Conservation (phyloP, 352 stramenopile species). For the Globisporangium yorkense region DNA sequence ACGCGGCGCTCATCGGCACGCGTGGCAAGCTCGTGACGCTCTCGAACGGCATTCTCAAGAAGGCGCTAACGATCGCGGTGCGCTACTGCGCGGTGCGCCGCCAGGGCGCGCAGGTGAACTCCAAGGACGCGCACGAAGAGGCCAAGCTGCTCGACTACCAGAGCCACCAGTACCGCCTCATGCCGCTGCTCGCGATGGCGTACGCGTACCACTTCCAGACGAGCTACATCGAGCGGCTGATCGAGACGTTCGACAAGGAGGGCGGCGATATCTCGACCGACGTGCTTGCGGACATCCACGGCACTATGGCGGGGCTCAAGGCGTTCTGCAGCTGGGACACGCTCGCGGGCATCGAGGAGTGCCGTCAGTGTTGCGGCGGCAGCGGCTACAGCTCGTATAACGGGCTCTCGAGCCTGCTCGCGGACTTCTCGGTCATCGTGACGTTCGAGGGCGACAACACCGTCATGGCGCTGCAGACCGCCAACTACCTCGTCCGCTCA, state of each 20-base stretch:
- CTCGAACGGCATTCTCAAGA: constrained; percentile 77
- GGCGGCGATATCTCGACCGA: constrained; percentile 58
- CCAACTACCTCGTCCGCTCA: constrained; percentile 56
- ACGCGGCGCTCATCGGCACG: constrained; percentile 69
- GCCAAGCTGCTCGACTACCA: constrained; percentile 94
- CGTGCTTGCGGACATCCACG: constrained; percentile 91
- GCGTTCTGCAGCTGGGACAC: constrained; percentile 90
- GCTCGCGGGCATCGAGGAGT: constrained; percentile 90
- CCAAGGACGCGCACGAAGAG: constrained; percentile 44
- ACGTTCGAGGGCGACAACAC: constrained; percentile 97
- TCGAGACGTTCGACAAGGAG: constrained; percentile 83
- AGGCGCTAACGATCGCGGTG: constrained; percentile 90
- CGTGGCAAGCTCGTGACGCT: constrained; percentile 74
- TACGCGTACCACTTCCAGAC: constrained; percentile 75
- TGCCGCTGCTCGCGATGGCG: constrained; percentile 87
- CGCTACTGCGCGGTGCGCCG: constrained; percentile 92
- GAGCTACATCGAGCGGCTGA: constrained; percentile 66
- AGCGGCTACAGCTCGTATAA: constrained; percentile 92
- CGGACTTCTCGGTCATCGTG: constrained; percentile 94
- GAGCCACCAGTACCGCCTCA: constrained; percentile 93
- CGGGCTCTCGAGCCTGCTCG: constrained; percentile 86
- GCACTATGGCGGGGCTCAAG: constrained; percentile 92
- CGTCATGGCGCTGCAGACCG: constrained; percentile 94
- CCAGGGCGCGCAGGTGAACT: constrained; percentile 78
- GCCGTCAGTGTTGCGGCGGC: constrained; percentile 93